Evolutionary conservation across 2,329 filamentous ascomycete genomes (phyloP).

Genomic region (Fusarium annulatum): DNA sequence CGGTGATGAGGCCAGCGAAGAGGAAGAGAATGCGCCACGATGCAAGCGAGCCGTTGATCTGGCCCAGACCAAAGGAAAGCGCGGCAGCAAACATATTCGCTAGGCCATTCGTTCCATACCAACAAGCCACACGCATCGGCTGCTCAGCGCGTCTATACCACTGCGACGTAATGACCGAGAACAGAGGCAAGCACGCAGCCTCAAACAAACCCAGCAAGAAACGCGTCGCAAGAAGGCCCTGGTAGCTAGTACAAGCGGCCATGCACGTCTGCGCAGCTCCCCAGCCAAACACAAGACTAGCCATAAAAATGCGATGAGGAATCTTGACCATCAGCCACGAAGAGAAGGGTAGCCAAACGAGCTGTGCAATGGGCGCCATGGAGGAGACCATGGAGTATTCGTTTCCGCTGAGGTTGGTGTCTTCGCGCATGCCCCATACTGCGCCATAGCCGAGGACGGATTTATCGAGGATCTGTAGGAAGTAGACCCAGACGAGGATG

Average conservation of each 20-base stretch:
- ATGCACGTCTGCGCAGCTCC: slow-evolving; percentile 57
- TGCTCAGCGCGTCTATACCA: slow-evolving; percentile 67
- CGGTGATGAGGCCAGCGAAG: slow-evolving; percentile 70
- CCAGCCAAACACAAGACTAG: slow-evolving; percentile 58
- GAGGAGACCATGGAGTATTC: slow-evolving; percentile 69
- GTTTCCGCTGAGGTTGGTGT: slow-evolving; percentile 62
- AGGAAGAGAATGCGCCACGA: slow-evolving; percentile 67
- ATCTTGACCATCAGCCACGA: slow-evolving; percentile 70
- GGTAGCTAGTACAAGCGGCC: slow-evolving; percentile 60
- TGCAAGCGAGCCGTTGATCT: slow-evolving; percentile 54
- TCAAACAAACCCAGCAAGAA: slow-evolving; percentile 62
- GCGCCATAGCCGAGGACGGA: slow-evolving; percentile 67
- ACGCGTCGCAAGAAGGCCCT: slow-evolving; percentile 59
- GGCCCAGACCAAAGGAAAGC: slow-evolving; percentile 67
- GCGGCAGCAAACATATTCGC: slow-evolving; percentile 67
- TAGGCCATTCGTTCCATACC: slow-evolving; percentile 72
- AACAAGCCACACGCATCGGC: slow-evolving; percentile 70
- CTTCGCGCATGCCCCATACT: slow-evolving; percentile 63
- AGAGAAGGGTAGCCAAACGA: slow-evolving; percentile 70
- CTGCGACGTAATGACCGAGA: slow-evolving; percentile 59
- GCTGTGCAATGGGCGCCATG: slow-evolving; percentile 68
- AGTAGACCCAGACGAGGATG: slow-evolving; percentile 68
- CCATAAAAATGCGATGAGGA: slow-evolving; percentile 69
- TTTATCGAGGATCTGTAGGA: slow-evolving; percentile 70
- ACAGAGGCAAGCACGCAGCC: slow-evolving; percentile 62